These are phyloP conservation scores for Aciculosporium take DNA, from an alignment of 2,329 filamentous ascomycete genomes.

Conservation along the genomic window DNA sequence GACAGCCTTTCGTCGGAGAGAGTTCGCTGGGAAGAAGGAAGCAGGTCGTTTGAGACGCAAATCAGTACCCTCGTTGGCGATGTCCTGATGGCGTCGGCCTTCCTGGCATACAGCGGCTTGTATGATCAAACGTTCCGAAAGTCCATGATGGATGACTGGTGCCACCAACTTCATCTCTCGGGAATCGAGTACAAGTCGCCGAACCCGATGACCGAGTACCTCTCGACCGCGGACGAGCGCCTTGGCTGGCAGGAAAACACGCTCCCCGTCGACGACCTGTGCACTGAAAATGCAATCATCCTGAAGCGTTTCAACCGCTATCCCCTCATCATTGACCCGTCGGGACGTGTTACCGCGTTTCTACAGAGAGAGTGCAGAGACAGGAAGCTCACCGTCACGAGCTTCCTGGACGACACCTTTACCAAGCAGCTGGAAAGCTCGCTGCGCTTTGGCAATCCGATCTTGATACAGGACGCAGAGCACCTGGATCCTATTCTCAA, in stretches of 20 bases:
- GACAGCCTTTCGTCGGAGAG: slow-evolving; percentile 92
- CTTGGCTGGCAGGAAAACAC: slow-evolving; percentile 90
- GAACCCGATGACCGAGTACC: slow-evolving; percentile 89
- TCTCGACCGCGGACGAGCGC: slow-evolving; percentile 91
- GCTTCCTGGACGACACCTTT: slow-evolving; percentile 95
- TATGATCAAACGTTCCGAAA: slow-evolving; percentile 98
- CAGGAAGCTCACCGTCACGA: slow-evolving; percentile 85
- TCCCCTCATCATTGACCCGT: slow-evolving; percentile 95
- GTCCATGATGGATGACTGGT: slow-evolving; percentile 95
- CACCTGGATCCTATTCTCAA: slow-evolving; percentile 94
- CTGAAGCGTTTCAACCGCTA: slow-evolving; percentile 97
- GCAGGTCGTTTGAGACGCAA: slow-evolving; percentile 95
- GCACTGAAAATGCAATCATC: slow-evolving; percentile 96
- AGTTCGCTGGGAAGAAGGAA: slow-evolving; percentile 88
- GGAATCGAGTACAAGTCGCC: slow-evolving; percentile 85
- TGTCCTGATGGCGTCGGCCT: slow-evolving; percentile 89
- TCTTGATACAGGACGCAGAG: slow-evolving; percentile 95
- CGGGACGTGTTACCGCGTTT: slow-evolving; percentile 87
- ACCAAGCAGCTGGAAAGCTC: slow-evolving; percentile 97
- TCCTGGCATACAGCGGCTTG: slow-evolving; percentile 89
- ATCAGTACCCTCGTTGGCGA: slow-evolving; percentile 94
- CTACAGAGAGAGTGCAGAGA: slow-evolving; percentile 89
- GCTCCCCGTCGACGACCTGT: slow-evolving; percentile 88
- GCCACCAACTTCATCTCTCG: slow-evolving; percentile 83
- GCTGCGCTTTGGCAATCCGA: slow-evolving; percentile 92